These are phyloP conservation scores for Tolypocladium endophyticum DNA, from an alignment of 2,329 filamentous ascomycete species.

Conservation along the genomic window DNA sequence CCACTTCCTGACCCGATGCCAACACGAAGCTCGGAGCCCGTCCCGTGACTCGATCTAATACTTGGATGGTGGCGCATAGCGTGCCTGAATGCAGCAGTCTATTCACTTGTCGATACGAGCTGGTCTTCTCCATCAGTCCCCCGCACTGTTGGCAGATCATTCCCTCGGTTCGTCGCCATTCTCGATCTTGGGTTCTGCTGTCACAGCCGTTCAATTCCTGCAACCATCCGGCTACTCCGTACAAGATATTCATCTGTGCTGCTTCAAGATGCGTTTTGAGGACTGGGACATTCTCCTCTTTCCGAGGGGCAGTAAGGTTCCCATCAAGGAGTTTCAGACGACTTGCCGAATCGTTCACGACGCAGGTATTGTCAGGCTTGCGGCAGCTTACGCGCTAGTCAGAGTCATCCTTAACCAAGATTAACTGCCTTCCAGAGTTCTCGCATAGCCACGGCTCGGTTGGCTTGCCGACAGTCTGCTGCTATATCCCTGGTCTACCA, in stretches of 20 bases:
- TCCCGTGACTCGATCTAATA: background rate
- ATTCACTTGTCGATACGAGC: background rate
- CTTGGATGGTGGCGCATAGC: background rate
- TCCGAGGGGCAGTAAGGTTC: conserved; percentile 52
- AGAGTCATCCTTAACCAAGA: background rate
- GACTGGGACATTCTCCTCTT: conserved; percentile 84
- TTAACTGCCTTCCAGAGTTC: conserved; percentile 30
- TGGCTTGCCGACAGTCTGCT: conserved; percentile 56
- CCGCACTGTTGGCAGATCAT: background rate
- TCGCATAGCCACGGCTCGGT: conserved; percentile 36
- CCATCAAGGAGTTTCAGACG: conserved; percentile 74
- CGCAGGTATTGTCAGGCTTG: conserved; percentile 20
- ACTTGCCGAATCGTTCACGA: conserved; percentile 60
- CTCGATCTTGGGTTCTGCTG: background rate
- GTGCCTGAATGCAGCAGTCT: background rate
- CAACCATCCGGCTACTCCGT: background rate
- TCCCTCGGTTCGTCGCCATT: background rate
- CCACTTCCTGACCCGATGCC: background rate
- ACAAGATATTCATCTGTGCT: background rate
- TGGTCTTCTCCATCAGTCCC: too few species aligned
- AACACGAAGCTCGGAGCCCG: background rate
- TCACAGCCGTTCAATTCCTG: background rate
- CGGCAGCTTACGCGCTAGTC: background rate
- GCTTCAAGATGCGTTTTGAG: conserved; percentile 62
- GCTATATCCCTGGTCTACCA: conserved; percentile 57